A percentile compares a stretch with the other conserved stretches of the same genome.
Conservation (phyloP, 2,329 filamentous ascomycete species). For the Hypoxylon sp. region DNA sequence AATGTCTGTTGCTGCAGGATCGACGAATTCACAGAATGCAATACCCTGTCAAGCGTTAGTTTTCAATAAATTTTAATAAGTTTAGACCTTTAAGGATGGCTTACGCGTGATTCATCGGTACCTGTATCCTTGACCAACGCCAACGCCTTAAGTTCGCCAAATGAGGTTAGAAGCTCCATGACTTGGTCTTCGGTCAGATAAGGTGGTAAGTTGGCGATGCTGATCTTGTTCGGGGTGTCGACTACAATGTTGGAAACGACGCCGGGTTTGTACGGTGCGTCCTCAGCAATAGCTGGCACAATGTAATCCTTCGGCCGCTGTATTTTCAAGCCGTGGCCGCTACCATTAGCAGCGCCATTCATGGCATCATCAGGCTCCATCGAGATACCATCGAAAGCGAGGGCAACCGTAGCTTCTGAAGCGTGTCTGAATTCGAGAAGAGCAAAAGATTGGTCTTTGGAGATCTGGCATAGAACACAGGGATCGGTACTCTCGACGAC, state of each 20-base stretch:
- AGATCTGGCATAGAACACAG: conserved; percentile 86
- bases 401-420: conserved; percentile 88
- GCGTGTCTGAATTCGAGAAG: conserved; percentile 91
- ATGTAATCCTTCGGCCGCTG: conserved; percentile 97
- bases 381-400: conserved; percentile 89
- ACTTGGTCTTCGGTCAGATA: conserved; percentile 94
- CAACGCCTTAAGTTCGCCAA: conserved; percentile 94
- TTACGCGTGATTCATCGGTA: conserved; percentile 88
- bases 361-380: conserved; percentile 81
- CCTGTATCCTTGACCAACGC: conserved; percentile 87
- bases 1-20: conserved; percentile 82
- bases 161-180: conserved; percentile 88
- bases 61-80: neutral
- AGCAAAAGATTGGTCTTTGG: conserved; percentile 83
- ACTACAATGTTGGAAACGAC: conserved; percentile 85
- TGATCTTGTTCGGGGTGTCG: conserved; percentile 95
- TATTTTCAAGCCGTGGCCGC: conserved; percentile 76
- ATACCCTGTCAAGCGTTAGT: conserved; percentile 76
- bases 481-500: conserved; percentile 87
- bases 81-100: conserved; percentile 53
- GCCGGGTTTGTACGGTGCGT: conserved; percentile 80
- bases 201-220: conserved; percentile 87
- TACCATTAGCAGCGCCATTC: conserved; percentile 67
- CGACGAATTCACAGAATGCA: conserved; percentile 94
- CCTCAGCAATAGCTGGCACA: conserved; percentile 83